Conservation (phyloP, 2,329 filamentous ascomycete species). For the Phoma sp. region DNA sequence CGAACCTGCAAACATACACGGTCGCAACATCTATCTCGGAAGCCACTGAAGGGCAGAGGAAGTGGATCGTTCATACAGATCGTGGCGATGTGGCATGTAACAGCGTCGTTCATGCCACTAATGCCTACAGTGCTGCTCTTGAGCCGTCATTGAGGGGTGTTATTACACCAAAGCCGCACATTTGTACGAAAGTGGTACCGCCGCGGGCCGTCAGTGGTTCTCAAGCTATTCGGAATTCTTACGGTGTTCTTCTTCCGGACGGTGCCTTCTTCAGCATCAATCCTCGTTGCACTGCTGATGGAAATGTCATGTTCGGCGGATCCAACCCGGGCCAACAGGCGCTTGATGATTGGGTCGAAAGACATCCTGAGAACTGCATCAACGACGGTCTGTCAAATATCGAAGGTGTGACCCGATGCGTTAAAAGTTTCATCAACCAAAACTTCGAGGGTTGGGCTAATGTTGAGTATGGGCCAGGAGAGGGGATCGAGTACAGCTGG, state of each 20-base stretch:
- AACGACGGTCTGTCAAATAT: constrained; percentile 39
- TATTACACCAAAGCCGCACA: constrained; percentile 38
- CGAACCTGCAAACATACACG: constrained; percentile 34
- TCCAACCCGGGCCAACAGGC: constrained; percentile 41
- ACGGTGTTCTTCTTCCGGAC: constrained; percentile 38
- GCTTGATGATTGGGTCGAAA: constrained; percentile 38
- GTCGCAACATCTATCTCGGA: constrained; percentile 18
- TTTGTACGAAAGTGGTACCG: constrained; percentile 35
- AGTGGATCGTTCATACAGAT: constrained; percentile 29
- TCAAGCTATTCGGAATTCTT: constrained; percentile 37
- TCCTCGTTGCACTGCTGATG: constrained; percentile 38
- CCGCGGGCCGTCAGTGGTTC: constrained; percentile 27
- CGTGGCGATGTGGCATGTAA: constrained; percentile 28
- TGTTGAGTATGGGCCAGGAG: constrained; percentile 34
- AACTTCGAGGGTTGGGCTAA: constrained; percentile 37
- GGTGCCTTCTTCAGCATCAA: constrained; percentile 44
- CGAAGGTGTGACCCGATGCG: constrained; percentile 32
- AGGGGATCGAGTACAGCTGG: constrained; percentile 41
- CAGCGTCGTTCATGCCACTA: constrained; percentile 32
- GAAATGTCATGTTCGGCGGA: constrained; percentile 43
- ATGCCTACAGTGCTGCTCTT: constrained; percentile 35
- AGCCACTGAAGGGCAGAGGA: constrained; percentile 4
- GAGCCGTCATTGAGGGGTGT: constrained; percentile 28
- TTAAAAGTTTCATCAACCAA: constrained; percentile 31
- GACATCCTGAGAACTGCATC: constrained; percentile 37